phyloP scores from a whole-genome alignment of 1,284 basidiomycete species.

The Malassezia obtusa region DNA sequence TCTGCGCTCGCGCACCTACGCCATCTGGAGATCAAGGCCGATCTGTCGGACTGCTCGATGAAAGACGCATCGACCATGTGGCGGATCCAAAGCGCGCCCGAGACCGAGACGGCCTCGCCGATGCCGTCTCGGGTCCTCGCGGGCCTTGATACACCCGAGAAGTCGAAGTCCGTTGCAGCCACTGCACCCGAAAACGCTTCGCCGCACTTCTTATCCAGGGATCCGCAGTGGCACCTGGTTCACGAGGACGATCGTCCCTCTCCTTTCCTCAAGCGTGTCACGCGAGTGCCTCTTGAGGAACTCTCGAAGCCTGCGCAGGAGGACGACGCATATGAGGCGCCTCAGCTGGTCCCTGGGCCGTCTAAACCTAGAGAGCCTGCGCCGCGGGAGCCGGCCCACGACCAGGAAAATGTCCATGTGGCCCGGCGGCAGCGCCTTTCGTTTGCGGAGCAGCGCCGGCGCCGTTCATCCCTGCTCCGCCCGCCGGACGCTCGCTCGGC shows the following conservation, averaged over 20 bases:
- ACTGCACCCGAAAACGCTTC: background rate
- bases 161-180: background rate
- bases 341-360: constrained; percentile 7
- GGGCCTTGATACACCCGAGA: background rate
- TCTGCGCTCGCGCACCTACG: constrained; percentile 1
- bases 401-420: constrained; percentile 9
- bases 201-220: too few relatives aligned
- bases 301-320: background rate
- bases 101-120: background rate
- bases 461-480: constrained; percentile 13
- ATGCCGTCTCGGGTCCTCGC: background rate
- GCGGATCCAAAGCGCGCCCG: background rate
- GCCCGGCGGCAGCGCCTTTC: background rate
- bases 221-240: constrained; percentile 13
- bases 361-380: background rate
- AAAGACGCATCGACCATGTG: constrained; percentile 15
- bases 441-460: constrained; percentile 1
- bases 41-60: constrained; percentile 17
- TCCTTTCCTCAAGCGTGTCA: constrained; percentile 21
- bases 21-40: background rate
- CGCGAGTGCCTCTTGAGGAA: constrained; percentile 12
- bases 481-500: constrained; percentile 3
- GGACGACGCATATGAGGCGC: background rate
- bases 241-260: constrained; percentile 16
- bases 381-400: background rate